Evolutionary conservation across 73 alveolate genomes (phyloP), one percentile per base, ranked within the genome.

Genomic region (Paramecium biaurelia): DNA sequence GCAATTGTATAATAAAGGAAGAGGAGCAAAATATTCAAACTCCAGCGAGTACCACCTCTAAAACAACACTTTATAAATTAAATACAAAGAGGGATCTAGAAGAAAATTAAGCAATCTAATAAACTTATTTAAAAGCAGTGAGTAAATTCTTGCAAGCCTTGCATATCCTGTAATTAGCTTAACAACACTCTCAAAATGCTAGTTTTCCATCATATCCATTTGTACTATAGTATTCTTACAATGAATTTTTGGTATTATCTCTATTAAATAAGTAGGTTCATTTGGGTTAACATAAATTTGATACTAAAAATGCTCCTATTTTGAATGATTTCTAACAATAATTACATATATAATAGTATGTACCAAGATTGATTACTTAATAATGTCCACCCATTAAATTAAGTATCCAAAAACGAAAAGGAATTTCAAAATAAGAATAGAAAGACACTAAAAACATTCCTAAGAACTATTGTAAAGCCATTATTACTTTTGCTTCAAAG

Each of bases 381-480:
- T 32, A 63, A 30, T 3, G 26, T 11, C 49, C 47, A 10, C 26
- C 84, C 84, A 63, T 63, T 63, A 63, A 63, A 32, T 14, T 63
- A 63, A 14, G 30, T 32, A 63, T 63, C 12, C 45, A 63, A 7
- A 63, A 63, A 32, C 9, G 84, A 26, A 63, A 32, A 32, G 45
- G 84, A 63, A 26, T 63, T 1, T 26, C 47, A 63, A 63, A 32
- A 2, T 10, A 34, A 37, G 90, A 79, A 24, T 9, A 79, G 37
- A 79, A 79, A 18, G 90, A 79, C 28, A 79, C 90, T 0, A 79
- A 79, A 34, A 79, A 79, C 72, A 79, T 79, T 10, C 90, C 90
- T 3, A 79, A 79, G 32, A 79, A 79, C 74, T 79, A 79, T 45
- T 79, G 90, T n/a, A 79, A 79, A 30, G 90, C 90, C 11, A 79